Base-by-base conservation (phyloP, 2,329 filamentous ascomycete genomes). In the Cercospora sp. region DNA sequence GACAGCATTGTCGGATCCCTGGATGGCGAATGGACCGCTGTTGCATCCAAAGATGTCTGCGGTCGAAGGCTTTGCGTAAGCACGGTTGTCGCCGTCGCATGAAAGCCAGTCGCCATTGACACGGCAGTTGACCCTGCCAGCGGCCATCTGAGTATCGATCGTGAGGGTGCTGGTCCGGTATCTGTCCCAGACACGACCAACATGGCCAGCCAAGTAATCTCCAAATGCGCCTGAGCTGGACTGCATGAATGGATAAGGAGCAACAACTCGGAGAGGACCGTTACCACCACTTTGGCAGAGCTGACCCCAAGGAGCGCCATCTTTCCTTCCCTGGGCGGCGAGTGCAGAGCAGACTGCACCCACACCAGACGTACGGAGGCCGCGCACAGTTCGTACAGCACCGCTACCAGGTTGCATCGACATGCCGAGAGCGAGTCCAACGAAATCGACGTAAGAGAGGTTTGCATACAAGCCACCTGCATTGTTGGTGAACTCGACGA, bases 21-120 rank as follows among this genome's bases (percentile, higher is more conserved):
- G 67, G 2, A 84, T 77, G 70, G 81, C 80, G 71, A 90, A 90
- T 0, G 88, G 87, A 0, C 88, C 88, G 6, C 84, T 87, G 75
- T 86, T 89, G 80, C 89, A 91, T 55, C 85, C 86, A 74, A 91
- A 87, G 69, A 93, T 89, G 77, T 92, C 90, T 12, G 79, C 79
- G 0, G 87, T 86, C 1, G 80, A 83, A 0, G 90, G 90, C 68
- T 85, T 81, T 0, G 76, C 70, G 76, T 91, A 92, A 3, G 80
- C 79, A 23, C 78, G 77, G 13, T 76, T 76, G 69, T 78, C 77
- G 30, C 76, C 76, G 18, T 78, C 74, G 48, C 80, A 80, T 61
- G 85, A 83, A 5, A 80, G 77, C 16, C 85, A 75, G 7, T 77
- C 75, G 42, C 76, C 75, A 9, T 72, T 67, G 57, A 87, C 83